Evolutionary conservation across 2,329 filamentous ascomycete genomes (phyloP), one percentile per base, ranked within the genome.

Genomic region (Verticillium zaregamsianum): DNA sequence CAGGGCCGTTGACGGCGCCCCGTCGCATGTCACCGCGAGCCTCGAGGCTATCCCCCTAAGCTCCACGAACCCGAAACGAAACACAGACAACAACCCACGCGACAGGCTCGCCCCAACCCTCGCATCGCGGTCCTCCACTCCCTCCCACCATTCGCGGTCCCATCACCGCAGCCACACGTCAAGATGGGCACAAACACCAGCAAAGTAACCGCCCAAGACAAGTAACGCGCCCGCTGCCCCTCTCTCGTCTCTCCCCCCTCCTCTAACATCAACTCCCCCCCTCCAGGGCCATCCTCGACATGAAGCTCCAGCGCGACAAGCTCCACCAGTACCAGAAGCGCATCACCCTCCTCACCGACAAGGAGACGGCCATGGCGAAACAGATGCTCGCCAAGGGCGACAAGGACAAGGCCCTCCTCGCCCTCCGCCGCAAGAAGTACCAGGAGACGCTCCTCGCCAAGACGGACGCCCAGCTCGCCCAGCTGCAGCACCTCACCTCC

Each of bases 251-350:
- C 31, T 25, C n/a, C 56, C 54, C 20, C n/a, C 12, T 60, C 39
- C 63, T 28, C 33, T 45, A 20, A 17, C 57, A 23, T 37, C n/a
- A n/a, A n/a, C 20, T 14, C 37, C 37, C 57, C 25, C 25, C 39
- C 28, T 23, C 45, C 73, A 97, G 93, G 80, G 94, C 94, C 63
- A 97, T 98, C 77, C 90, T 98, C 71, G 93, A 98, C 79, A 90
- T 98, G 80, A 98, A 98, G 81, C 92, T 88, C 77, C 94, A 98
- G 80, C 93, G 95, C 76, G 95, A 99, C 82, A 96, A 93, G 76
- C 89, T 99, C 3, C 93, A 96, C 72, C 93, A 96, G 75, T 98
- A 98, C 80, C 94, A 97, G 77, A 90, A 90, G 71, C 90, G 91
- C 70, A 95, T 99, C 72, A 90, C 88, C 39, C 83, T 91, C 59